Evolutionary conservation across 2,329 filamentous ascomycete genomes (phyloP).

Genomic region (Trichoderma simmonsii): DNA sequence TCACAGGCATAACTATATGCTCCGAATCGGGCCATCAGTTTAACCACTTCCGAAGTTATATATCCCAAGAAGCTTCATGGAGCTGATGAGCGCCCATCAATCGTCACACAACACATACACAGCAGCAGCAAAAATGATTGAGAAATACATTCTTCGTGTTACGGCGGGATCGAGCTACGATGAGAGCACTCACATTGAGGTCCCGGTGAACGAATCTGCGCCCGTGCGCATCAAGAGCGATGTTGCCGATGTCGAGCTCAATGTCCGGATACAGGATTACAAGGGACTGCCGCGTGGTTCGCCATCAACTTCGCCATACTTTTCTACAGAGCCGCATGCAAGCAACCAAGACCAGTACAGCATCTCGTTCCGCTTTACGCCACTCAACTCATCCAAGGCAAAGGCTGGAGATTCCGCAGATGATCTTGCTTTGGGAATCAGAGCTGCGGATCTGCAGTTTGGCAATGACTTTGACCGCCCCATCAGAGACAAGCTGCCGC

Average conservation of each 20-base stretch:
- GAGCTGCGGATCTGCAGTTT: conserved; percentile 74
- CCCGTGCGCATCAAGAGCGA: conserved; percentile 61
- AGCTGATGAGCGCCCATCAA: not conserved
- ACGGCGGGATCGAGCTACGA: conserved; percentile 80
- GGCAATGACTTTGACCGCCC: conserved; percentile 95
- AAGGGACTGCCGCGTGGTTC: conserved; percentile 68
- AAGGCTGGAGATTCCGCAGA: conserved; percentile 14
- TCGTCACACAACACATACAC: not conserved
- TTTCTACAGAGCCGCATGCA: conserved; percentile 64
- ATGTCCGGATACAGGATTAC: conserved; percentile 68
- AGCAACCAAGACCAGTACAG: conserved; percentile 75
- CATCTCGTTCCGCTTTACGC: conserved; percentile 74
- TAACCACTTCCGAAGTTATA: conserved; percentile 11
- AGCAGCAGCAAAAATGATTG: conserved; percentile 46
- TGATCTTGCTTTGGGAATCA: conserved; percentile 47
- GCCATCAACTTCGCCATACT: conserved; percentile 72
- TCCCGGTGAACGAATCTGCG: conserved; percentile 70
- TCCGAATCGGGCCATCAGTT: conserved; percentile 14
- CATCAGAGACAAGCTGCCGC: conserved; percentile 80
- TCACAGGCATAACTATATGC: conserved; percentile 4
- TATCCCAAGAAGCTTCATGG: not conserved
- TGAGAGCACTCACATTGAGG: conserved; percentile 63
- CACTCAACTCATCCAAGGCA: conserved; percentile 46
- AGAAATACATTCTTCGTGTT: conserved; percentile 76
- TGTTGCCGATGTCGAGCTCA: conserved; percentile 64